Base-by-base conservation (phyloP, 345 rosid genomes). In the Eucalyptus cloeziana region DNA sequence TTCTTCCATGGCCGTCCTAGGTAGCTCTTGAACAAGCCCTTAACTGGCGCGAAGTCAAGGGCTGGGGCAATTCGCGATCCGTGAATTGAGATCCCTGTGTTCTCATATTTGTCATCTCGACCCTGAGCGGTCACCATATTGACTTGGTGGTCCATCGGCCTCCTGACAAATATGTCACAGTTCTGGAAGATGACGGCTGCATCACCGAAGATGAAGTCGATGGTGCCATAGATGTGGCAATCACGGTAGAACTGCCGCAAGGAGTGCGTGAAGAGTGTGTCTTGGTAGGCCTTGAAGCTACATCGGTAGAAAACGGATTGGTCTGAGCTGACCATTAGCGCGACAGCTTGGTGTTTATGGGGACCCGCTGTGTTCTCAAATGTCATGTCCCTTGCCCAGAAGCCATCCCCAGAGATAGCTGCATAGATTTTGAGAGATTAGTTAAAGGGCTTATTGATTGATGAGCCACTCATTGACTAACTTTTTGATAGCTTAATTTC, bases 301-400 rank as follows among this genome's bases (percentile, higher is more conserved):
- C 99, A 96, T 1, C 94, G 92, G 86, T 94, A 95, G 87, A 96
- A 94, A 40, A 97, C 51, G 2, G 96, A 93, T 52, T 49, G 92
- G 64, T 96, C 98, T 1, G 98, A 94, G 88, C 89, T 92, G 45
- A 92, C 96, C 69, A 92, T 67, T 27, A 94, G 86, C 33, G 97
- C 99, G 81, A 95, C 97, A 1, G 98, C 97, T 86, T 96, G 97
- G 89, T 91, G 92, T 79, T 95, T 96, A 1, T 88, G 89, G 13
- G 97, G 99, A 31, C 98, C 97, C 1, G 96, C 98, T 2, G 94
- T 95, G 92, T 96, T 97, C 95, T 95, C 94, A 44, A 96, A 95
- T 19, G 96, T 94, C 86, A 97, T 93, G 88, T 96, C 96, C 71
- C 96, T 89, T 12, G 98, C 97, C 97, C 98, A 96, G 90, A 97